Conservation (phyloP, 176 grass and related monocot species). For the Puya raimondii region DNA sequence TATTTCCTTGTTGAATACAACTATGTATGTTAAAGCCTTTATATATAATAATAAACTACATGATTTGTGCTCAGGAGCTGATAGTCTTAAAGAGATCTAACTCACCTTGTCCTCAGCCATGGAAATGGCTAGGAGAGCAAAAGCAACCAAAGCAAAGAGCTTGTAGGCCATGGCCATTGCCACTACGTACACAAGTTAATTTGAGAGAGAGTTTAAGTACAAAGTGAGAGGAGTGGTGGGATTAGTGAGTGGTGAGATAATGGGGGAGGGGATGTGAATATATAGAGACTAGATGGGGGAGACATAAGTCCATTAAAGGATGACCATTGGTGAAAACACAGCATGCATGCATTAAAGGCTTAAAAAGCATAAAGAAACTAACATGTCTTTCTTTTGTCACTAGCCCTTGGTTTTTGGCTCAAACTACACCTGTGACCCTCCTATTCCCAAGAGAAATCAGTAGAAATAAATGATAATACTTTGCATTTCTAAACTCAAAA, state of each 20-base stretch:
- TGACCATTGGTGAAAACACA: neutral
- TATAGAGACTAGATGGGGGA: neutral
- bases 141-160: slow-evolving; percentile 35
- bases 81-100: neutral
- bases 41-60: too few relatives aligned
- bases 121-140: slow-evolving; percentile 33
- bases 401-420: neutral
- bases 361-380: neutral
- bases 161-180: slow-evolving; percentile 18
- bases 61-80: neutral
- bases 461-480: too few relatives aligned
- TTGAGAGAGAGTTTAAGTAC: neutral
- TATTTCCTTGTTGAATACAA: too few relatives aligned
- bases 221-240: slow-evolving; percentile 1
- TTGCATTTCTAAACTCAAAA: too few relatives aligned
- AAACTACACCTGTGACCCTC: neutral
- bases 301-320: neutral
- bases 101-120: slow-evolving; percentile 35
- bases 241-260: slow-evolving; percentile 2
- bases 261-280: neutral
- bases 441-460: too few relatives aligned
- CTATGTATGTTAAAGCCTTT: too few relatives aligned
- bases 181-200: too few relatives aligned
- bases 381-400: neutral
- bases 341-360: neutral